Percentiles rank a stretch among this genome's conserved stretches.
These are phyloP conservation scores for Epichloe baconii DNA, from an alignment of 2,329 filamentous ascomycete species.

Conservation along the genomic window DNA sequence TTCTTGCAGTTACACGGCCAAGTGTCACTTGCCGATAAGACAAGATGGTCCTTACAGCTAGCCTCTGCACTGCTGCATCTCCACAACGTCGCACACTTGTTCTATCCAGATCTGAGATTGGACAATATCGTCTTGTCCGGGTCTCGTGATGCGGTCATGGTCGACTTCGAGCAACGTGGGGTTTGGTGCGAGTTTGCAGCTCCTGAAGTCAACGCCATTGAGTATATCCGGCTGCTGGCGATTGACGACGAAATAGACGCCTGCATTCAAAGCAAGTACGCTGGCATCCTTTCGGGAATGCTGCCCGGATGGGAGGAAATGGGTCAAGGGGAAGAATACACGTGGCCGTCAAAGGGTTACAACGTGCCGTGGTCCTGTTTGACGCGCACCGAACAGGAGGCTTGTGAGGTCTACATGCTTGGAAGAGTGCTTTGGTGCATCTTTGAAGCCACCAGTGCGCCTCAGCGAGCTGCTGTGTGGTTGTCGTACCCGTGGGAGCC, in stretches of 20 bases:
- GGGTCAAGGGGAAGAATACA: conserved; percentile 31
- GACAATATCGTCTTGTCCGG: conserved; percentile 45
- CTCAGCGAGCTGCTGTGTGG: conserved; percentile 43
- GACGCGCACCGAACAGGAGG: conserved; percentile 37
- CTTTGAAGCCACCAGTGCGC: conserved; percentile 46
- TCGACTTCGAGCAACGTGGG: conserved; percentile 50
- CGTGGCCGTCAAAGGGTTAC: conserved; percentile 35
- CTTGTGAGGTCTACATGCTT: conserved; percentile 49
- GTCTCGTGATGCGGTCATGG: conserved; percentile 35
- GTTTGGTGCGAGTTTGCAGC: conserved; percentile 50
- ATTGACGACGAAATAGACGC: conserved; percentile 32
- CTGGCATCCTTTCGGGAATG: conserved; percentile 26
- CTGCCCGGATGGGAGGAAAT: conserved; percentile 32
- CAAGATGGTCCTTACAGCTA: conserved; percentile 42
- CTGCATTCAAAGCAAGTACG: conserved; percentile 27
- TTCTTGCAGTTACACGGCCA: conserved; percentile 32
- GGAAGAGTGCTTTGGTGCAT: conserved; percentile 49
- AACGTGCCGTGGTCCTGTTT: conserved; percentile 44
- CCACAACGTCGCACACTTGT: conserved; percentile 29
- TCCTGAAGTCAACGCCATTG: conserved; percentile 46
- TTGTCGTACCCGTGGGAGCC: conserved; percentile 45
- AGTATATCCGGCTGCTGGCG: conserved; percentile 43
- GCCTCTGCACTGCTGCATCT: conserved; percentile 38
- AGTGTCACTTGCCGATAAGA: conserved; percentile 29
- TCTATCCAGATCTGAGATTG: conserved; percentile 46